phyloP scores from a whole-genome alignment of 2,329 filamentous ascomycete genomes.

The Thelonectria discophora region DNA sequence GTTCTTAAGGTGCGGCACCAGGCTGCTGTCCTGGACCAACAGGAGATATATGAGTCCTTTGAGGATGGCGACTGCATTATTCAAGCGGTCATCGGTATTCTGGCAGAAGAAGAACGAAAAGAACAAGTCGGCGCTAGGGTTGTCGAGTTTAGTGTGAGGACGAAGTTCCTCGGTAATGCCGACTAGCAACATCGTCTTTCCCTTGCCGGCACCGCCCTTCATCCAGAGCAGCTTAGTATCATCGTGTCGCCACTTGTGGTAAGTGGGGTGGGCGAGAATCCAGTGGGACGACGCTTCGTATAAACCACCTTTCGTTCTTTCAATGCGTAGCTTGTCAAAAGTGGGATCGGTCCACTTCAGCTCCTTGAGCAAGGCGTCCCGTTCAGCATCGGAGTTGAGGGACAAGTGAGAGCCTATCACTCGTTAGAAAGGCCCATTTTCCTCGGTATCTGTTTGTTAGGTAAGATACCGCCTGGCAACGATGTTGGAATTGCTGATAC shows the following conservation, averaged over 20 bases:
- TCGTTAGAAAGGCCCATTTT: too few relatives aligned
- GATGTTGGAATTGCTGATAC: too few relatives aligned
- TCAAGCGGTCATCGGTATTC: not conserved
- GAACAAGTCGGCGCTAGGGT: too few relatives aligned
- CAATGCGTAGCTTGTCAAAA: not conserved
- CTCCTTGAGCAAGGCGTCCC: too few relatives aligned
- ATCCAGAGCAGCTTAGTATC: not conserved
- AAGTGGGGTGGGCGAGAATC: not conserved
- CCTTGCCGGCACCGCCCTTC: slow-evolving; percentile 2
- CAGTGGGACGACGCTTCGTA: not conserved
- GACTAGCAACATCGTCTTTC: slow-evolving; percentile 3
- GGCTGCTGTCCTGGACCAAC: not conserved
- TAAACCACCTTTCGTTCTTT: not conserved
- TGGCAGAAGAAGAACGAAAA: not conserved
- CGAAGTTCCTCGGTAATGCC: not conserved
- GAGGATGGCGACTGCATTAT: not conserved
- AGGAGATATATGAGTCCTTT: not conserved
- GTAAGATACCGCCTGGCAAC: too few relatives aligned
- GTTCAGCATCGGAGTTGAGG: too few relatives aligned
- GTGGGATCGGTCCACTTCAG: not conserved
- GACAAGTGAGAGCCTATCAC: too few relatives aligned
- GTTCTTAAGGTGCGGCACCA: not conserved
- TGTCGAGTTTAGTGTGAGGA: too few relatives aligned
- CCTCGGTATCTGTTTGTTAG: too few relatives aligned
- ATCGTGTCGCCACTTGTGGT: not conserved